Conservation (phyloP, 352 stramenopile species). For the Aphanomyces astaci region DNA sequence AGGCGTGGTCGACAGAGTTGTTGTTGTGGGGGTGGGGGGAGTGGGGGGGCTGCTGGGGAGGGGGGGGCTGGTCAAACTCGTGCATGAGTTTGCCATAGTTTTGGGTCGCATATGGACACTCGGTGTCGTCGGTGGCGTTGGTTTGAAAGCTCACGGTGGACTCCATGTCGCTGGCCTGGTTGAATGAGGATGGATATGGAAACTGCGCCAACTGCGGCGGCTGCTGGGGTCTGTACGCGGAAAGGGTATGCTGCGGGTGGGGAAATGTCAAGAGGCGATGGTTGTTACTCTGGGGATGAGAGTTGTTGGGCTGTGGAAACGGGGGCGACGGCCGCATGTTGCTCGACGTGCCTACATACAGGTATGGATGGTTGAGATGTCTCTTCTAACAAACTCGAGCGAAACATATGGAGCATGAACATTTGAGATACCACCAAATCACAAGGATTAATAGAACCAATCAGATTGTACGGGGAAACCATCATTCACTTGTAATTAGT, state of each 20-base stretch:
- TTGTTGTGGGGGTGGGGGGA: too few species aligned
- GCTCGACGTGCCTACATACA: too few species aligned
- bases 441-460: too few species aligned
- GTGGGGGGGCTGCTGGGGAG: neutral
- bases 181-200: constrained; percentile 2
- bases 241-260: neutral
- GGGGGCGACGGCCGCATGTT: too few species aligned
- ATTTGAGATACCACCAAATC: too few species aligned
- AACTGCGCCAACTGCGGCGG: neutral
- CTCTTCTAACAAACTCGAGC: too few species aligned
- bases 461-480: too few species aligned
- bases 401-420: too few species aligned
- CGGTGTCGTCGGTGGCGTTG: constrained; percentile 15
- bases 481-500: too few species aligned
- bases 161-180: constrained; percentile 4
- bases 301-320: neutral
- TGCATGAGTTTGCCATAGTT: constrained; percentile 19
- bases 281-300: neutral
- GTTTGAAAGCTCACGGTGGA: constrained; percentile 9
- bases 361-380: too few species aligned
- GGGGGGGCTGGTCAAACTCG: neutral
- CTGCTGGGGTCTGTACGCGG: neutral
- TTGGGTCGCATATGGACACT: constrained; percentile 5
- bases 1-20: too few species aligned
- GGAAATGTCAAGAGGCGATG: neutral